Evolutionary conservation across 2,329 filamentous ascomycete genomes (phyloP).

Genomic region (Dendryphion nanum): DNA sequence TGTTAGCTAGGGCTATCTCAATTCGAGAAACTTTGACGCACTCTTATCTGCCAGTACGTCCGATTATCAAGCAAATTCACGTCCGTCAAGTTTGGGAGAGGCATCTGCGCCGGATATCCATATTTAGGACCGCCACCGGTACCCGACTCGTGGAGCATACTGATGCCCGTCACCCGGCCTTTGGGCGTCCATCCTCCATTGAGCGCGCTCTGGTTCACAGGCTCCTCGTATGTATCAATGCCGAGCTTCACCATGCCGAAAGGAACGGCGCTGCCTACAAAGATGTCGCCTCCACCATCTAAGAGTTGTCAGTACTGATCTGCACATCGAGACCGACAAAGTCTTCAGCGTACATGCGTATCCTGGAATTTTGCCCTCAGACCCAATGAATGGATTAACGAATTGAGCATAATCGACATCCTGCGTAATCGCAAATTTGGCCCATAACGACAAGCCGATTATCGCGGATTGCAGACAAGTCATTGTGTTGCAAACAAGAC

Average conservation of each 20-base stretch:
- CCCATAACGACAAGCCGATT: not conserved
- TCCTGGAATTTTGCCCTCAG: slow-evolving; percentile 45
- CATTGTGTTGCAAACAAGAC: no score
- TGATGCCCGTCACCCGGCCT: slow-evolving; percentile 40
- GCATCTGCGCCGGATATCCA: slow-evolving; percentile 42
- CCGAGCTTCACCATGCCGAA: slow-evolving; percentile 44
- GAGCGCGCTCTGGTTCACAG: slow-evolving; percentile 33
- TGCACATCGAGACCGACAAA: not conserved
- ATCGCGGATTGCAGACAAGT: not conserved
- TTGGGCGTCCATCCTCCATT: slow-evolving; percentile 44
- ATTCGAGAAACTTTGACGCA: slow-evolving; percentile 5
- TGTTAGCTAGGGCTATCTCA: not conserved
- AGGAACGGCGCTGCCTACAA: slow-evolving; percentile 38
- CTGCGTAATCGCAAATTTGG: slow-evolving; percentile 12
- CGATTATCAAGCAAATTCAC: slow-evolving; percentile 46
- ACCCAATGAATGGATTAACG: slow-evolving; percentile 50
- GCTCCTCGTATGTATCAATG: slow-evolving; percentile 39
- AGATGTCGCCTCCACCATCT: slow-evolving; percentile 42
- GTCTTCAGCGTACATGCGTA: slow-evolving; percentile 23
- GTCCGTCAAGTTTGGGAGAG: slow-evolving; percentile 38
- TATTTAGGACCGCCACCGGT: slow-evolving; percentile 41
- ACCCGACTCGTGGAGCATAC: slow-evolving; percentile 40
- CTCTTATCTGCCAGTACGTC: slow-evolving; percentile 42
- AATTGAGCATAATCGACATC: slow-evolving; percentile 30
- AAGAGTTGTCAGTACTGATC: slow-evolving; percentile 6